phyloP scores from a whole-genome alignment of 345 rosid genomes.

The Mallotus nudiflorus region DNA sequence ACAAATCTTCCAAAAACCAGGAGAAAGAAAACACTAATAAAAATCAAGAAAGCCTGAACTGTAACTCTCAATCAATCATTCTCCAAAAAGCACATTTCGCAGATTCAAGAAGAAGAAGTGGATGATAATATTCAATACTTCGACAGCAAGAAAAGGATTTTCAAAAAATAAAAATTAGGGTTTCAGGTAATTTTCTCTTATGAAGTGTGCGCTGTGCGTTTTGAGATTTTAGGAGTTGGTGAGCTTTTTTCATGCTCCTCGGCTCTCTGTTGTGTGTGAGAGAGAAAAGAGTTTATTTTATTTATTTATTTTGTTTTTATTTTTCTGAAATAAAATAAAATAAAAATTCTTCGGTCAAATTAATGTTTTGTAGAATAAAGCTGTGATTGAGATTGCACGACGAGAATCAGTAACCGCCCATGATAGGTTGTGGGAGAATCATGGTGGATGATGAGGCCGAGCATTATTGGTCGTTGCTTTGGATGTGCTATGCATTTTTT shows the following conservation, averaged over 20 bases:
- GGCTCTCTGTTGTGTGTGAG: constrained; percentile 15
- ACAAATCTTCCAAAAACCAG: neutral
- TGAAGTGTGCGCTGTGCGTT: neutral
- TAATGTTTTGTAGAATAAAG: neutral
- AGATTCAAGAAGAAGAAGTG: too few species aligned
- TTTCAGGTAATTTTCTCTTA: constrained; percentile 16
- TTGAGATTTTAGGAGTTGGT: constrained; percentile 9
- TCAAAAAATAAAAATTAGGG: constrained; percentile 37
- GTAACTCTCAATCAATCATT: constrained; percentile 34
- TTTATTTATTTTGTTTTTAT: constrained; percentile 11
- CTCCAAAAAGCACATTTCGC: constrained; percentile 37
- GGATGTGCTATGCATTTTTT: neutral
- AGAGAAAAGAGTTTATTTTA: constrained; percentile 3
- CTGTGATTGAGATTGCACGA: constrained; percentile 25
- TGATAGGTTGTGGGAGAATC: neutral
- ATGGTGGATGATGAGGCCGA: constrained; percentile 8
- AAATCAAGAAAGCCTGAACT: constrained; percentile 3
- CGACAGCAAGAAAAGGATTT: constrained; percentile 29
- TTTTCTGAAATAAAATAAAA: neutral
- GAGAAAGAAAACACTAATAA: too few species aligned
- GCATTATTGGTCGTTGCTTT: constrained; percentile 2
- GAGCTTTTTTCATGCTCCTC: constrained; percentile 44
- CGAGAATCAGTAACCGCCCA: constrained; percentile 10
- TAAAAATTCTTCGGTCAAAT: constrained; percentile 3
- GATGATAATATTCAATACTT: constrained; percentile 37